Evolutionary conservation across 78 protist genomes (phyloP).

Genomic region (Emiliania huxleyi): DNA sequence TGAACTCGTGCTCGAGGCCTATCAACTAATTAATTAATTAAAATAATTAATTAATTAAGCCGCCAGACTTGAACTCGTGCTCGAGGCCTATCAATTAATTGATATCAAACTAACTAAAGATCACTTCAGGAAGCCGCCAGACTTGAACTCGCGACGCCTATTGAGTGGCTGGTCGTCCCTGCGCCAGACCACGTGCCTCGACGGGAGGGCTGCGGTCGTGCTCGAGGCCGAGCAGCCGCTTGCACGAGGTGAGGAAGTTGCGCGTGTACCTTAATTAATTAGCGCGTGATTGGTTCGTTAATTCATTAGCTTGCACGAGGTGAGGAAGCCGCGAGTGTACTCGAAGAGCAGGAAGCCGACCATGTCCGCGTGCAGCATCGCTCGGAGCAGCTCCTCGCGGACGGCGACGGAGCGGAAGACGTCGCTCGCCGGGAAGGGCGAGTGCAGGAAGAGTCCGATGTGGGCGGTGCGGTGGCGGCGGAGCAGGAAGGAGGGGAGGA

Average conservation of each 20-base stretch:
- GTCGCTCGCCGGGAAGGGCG: slow-evolving; percentile 85
- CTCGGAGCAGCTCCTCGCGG: slow-evolving; percentile 70
- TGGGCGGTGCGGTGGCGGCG: background rate
- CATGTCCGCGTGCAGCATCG: slow-evolving; percentile 70
- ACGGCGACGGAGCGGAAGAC: slow-evolving; percentile 78
- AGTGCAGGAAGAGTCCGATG: slow-evolving; percentile 88
- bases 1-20: slow-evolving; percentile 5
- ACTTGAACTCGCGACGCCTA: too few species aligned
- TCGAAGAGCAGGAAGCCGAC: slow-evolving; percentile 74
- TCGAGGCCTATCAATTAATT: too few species aligned
- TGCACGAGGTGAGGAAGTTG: background rate
- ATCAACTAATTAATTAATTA: too few species aligned
- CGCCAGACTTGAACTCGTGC: too few species aligned
- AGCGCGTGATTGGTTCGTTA: too few species aligned
- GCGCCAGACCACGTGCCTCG: too few species aligned
- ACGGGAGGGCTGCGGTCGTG: too few species aligned
- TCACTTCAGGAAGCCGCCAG: too few species aligned
- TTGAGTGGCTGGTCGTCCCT: too few species aligned
- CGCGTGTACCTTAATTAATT: too few species aligned
- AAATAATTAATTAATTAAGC: too few species aligned
- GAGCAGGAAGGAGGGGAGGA: background rate
- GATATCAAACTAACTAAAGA: too few species aligned
- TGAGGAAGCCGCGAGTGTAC: background rate
- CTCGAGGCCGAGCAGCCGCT: slow-evolving; percentile 11
- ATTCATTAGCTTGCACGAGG: background rate